Evolutionary conservation across 2,329 filamentous ascomycete species (phyloP).

Genomic region (Penicillium olsonii): DNA sequence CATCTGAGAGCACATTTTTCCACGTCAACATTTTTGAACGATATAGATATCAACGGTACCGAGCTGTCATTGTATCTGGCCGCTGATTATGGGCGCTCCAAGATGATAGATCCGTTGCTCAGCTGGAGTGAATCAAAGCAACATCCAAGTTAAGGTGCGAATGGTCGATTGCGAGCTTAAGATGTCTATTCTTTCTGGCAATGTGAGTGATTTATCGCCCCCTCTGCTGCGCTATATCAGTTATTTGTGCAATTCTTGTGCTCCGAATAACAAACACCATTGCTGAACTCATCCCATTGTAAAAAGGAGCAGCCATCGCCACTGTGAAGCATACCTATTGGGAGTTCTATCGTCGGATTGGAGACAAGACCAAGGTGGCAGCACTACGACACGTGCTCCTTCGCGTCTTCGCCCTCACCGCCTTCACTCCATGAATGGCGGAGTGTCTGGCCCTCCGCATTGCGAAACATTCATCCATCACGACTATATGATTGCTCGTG

Average conservation of each 20-base stretch:
- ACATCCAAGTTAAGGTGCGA: too few species aligned
- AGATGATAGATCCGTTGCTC: too few species aligned
- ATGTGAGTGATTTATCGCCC: neutral
- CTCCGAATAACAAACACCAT: too few species aligned
- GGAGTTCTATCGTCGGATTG: neutral
- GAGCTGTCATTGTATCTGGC: too few species aligned
- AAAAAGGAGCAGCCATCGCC: too few species aligned
- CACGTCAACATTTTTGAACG: too few species aligned
- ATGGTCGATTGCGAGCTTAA: neutral
- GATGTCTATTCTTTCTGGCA: neutral
- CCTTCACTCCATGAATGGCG: neutral
- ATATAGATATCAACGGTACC: too few species aligned
- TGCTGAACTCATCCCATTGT: too few species aligned
- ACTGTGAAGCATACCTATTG: neutral
- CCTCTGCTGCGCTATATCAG: neutral
- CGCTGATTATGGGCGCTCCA: too few species aligned
- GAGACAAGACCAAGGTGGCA: neutral
- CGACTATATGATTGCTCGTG: constrained; percentile 1
- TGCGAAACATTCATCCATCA: neutral
- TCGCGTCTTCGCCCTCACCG: neutral
- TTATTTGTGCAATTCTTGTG: neutral
- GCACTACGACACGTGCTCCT: neutral
- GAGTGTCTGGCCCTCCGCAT: neutral
- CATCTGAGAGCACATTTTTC: too few species aligned
- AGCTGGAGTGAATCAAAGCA: too few species aligned